phyloP scores from a whole-genome alignment of 805 yeast genomes.

The Suhomyces canberraensis region DNA sequence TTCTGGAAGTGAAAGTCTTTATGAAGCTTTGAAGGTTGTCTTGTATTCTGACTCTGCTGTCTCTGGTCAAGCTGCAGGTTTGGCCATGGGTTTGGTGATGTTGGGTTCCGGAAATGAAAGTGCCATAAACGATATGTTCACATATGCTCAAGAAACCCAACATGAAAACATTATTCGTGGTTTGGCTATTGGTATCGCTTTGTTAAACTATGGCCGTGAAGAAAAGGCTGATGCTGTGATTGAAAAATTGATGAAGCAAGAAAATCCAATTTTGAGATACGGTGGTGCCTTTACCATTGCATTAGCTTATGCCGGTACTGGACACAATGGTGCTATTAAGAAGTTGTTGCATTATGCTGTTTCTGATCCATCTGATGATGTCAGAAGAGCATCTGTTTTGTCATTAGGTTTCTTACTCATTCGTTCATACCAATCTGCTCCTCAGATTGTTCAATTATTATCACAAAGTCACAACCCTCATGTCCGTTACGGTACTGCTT shows the following conservation, averaged over 20 bases:
- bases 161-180: constrained; percentile 95
- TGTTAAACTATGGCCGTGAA: constrained; percentile 82
- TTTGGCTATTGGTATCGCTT: constrained; percentile 84
- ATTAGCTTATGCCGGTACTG: constrained; percentile 95
- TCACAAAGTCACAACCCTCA: constrained; percentile 96
- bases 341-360: constrained; percentile 89
- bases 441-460: constrained; percentile 88
- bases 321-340: constrained; percentile 82
- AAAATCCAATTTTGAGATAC: constrained; percentile 81
- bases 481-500: constrained; percentile 95
- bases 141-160: constrained; percentile 91
- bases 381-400: constrained; percentile 92
- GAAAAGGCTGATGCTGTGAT: constrained; percentile 72
- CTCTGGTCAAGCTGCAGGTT: constrained; percentile 94
- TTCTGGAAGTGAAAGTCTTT: constrained; percentile 65
- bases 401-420: constrained; percentile 87
- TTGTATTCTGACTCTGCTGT: constrained; percentile 87
- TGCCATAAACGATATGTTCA: constrained; percentile 74
- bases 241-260: constrained; percentile 63
- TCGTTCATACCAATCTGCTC: constrained; percentile 89
- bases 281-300: constrained; percentile 96
- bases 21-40: constrained; percentile 79
- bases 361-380: constrained; percentile 93
- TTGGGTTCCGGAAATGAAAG: constrained; percentile 78
- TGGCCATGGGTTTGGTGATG: constrained; percentile 95